Evolutionary conservation across 2,329 filamentous ascomycete species (phyloP).

Genomic region (Phaeosphaeriaceae sp.): DNA sequence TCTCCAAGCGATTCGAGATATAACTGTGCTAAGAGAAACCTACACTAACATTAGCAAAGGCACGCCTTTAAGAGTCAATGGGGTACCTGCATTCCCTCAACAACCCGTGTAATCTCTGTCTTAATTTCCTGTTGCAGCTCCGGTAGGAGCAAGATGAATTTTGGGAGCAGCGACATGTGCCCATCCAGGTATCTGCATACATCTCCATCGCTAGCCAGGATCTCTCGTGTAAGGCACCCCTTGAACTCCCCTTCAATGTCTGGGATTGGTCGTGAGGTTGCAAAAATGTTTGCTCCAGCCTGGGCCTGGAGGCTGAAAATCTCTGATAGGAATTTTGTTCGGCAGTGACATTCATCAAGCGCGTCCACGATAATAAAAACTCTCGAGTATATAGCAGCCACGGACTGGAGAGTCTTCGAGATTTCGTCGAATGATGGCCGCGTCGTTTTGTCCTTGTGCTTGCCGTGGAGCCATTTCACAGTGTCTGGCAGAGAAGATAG

Average conservation of each 20-base stretch:
- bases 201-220: constrained; percentile 31
- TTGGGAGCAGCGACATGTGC: too few relatives aligned
- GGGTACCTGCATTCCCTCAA: too few relatives aligned
- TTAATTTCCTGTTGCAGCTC: too few relatives aligned
- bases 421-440: constrained; percentile 13
- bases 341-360: constrained; percentile 40
- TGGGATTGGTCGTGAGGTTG: constrained; percentile 23
- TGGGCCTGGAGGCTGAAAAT: constrained; percentile 4
- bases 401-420: background rate
- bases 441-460: constrained; percentile 6
- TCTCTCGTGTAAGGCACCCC: constrained; percentile 16
- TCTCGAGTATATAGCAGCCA: constrained; percentile 7
- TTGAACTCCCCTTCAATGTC: constrained; percentile 20
- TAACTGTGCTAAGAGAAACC: constrained; percentile 21
- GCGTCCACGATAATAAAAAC: constrained; percentile 39
- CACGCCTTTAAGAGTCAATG: too few relatives aligned
- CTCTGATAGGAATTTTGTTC: constrained; percentile 1
- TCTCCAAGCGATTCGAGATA: constrained; percentile 14
- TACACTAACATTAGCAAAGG: too few relatives aligned
- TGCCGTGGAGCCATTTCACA: constrained; percentile 7
- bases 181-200: too few relatives aligned
- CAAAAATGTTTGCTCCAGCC: constrained; percentile 6
- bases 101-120: too few relatives aligned
- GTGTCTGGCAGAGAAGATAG: background rate
- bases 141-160: constrained; percentile 13